phyloP scores from a whole-genome alignment of 1,139 yeast genomes.

The Taphrina wiesneri region DNA sequence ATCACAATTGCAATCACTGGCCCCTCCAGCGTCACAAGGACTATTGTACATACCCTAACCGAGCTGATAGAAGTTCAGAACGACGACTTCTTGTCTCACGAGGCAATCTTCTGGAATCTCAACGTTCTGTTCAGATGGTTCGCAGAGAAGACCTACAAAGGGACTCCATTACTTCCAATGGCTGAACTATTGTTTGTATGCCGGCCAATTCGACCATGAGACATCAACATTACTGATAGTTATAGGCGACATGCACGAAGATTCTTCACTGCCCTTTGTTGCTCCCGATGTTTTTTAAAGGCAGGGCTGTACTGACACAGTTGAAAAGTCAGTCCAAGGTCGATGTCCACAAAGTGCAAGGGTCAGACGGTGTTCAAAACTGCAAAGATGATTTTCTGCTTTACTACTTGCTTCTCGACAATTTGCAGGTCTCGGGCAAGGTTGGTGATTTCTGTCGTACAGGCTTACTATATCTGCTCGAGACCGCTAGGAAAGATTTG shows the following conservation, averaged over 20 bases:
- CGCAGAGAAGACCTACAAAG: background rate
- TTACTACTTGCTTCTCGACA: conserved; percentile 42
- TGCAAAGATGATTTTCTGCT: conserved; percentile 41
- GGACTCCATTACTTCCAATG: background rate
- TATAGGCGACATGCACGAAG: conserved; percentile 5
- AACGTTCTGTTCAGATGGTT: conserved; percentile 1
- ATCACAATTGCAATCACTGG: conserved; percentile 10
- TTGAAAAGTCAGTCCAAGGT: background rate
- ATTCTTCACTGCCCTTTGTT: conserved; percentile 5
- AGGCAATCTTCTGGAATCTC: conserved; percentile 3
- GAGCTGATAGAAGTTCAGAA: conserved; percentile 7
- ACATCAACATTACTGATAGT: background rate
- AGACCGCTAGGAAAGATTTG: conserved; percentile 40
- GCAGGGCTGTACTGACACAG: background rate
- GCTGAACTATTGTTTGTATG: background rate
- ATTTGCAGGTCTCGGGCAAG: conserved; percentile 42
- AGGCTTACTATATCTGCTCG: conserved; percentile 44
- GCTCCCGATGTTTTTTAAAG: conserved; percentile 13
- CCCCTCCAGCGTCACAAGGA: background rate
- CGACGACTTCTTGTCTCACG: conserved; percentile 23
- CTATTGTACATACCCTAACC: background rate
- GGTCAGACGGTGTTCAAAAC: background rate
- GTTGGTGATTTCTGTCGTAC: conserved; percentile 45
- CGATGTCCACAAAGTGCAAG: background rate
- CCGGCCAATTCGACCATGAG: background rate